Conservation (phyloP, 495 filamentous ascomycete species). For the Aspergillus olivimuriae region DNA sequence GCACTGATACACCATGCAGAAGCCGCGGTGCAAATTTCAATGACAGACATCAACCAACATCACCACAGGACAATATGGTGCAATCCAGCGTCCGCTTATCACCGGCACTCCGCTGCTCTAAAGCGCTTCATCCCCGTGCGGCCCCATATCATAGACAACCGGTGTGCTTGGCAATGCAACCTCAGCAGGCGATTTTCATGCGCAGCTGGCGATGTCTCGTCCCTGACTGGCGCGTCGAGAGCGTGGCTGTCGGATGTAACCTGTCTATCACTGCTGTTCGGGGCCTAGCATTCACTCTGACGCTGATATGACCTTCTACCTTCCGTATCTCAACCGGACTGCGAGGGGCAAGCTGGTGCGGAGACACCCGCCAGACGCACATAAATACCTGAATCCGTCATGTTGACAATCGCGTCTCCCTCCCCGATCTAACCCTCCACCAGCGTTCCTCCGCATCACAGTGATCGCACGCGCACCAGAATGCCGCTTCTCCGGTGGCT, state of each 20-base stretch:
- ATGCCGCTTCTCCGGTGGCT: neutral
- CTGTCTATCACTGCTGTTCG: neutral
- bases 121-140: no score
- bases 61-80: no score
- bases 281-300: neutral
- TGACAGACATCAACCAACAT: no score
- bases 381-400: no score
- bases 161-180: constrained; percentile 26
- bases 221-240: neutral
- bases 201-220: neutral
- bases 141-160: neutral
- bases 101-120: no score
- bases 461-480: no score
- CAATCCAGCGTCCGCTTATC: neutral
- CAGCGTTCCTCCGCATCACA: no score
- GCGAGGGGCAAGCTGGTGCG: no score
- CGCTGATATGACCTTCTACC: neutral
- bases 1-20: no score
- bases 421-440: no score
- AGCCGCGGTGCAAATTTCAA: neutral
- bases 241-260: neutral
- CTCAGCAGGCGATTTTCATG: no score
- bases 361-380: no score
- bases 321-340: neutral
- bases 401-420: neutral